These are phyloP conservation scores for Blastobotrys serpentis DNA, from an alignment of 1,139 yeast genomes.

Conservation along the genomic window DNA sequence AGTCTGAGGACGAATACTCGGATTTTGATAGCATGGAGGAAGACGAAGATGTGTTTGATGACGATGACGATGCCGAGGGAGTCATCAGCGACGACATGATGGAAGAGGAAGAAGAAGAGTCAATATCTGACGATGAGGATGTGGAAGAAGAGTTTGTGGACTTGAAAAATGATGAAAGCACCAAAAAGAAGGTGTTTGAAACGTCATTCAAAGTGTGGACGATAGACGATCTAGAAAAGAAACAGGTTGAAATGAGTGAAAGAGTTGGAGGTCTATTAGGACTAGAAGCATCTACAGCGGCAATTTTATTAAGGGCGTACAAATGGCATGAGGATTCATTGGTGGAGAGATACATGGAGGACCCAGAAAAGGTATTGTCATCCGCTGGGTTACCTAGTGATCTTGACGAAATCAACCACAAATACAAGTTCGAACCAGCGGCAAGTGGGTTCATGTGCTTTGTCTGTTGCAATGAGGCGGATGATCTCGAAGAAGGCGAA, in stretches of 20 bases:
- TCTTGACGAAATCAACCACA: constrained; percentile 11
- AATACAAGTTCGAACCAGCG: constrained; percentile 28
- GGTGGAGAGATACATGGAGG: constrained; percentile 64
- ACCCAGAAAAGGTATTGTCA: constrained; percentile 45
- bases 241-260: constrained; percentile 32
- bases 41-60: constrained; percentile 18
- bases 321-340: constrained; percentile 76
- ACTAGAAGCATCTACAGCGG: constrained; percentile 44
- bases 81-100: constrained; percentile 24
- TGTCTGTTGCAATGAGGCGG: constrained; percentile 56
- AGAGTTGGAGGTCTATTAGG: constrained; percentile 39
- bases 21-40: constrained; percentile 24
- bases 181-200: constrained; percentile 27
- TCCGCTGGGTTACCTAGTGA: constrained; percentile 49
- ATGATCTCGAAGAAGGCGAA: constrained; percentile 9
- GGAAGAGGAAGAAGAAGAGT: not conserved
- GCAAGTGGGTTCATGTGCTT: constrained; percentile 49
- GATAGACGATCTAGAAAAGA: constrained; percentile 32
- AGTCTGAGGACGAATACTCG: constrained; percentile 14
- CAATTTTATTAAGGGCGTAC: constrained; percentile 57
- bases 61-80: constrained; percentile 26
- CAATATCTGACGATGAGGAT: constrained; percentile 26
- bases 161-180: constrained; percentile 21
- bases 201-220: constrained; percentile 34
- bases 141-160: constrained; percentile 21